Conservation (phyloP, 495 filamentous ascomycete species). For the Penicillium macrosclerotiorum region DNA sequence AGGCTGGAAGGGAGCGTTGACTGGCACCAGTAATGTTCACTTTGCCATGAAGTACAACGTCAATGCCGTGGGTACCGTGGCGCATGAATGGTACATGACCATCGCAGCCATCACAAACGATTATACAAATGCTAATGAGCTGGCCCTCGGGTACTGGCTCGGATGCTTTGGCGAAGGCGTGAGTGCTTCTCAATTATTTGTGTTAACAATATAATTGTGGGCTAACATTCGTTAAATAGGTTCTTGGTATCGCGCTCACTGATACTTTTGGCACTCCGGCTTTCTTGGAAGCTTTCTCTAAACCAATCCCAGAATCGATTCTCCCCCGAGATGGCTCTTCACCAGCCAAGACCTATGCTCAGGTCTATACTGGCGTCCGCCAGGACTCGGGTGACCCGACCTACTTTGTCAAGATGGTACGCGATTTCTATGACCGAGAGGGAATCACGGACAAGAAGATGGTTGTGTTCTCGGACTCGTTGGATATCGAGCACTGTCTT, state of each 20-base stretch:
- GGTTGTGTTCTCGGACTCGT: conserved; percentile 95
- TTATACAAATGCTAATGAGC: conserved; percentile 79
- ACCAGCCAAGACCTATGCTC: conserved; percentile 64
- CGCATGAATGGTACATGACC: conserved; percentile 99
- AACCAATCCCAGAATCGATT: conserved; percentile 44
- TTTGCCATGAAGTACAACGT: conserved; percentile 89
- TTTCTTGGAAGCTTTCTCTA: conserved; percentile 81
- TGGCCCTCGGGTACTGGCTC: conserved; percentile 82
- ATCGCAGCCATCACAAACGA: conserved; percentile 87
- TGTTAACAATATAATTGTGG: neutral
- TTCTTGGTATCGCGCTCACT: conserved; percentile 90
- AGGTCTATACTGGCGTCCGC: conserved; percentile 82
- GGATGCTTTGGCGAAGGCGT: conserved; percentile 86
- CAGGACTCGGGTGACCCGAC: conserved; percentile 94
- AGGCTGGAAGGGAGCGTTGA: conserved; percentile 66
- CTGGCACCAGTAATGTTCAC: conserved; percentile 94
- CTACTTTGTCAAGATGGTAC: conserved; percentile 76
- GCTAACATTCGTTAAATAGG: conserved; percentile 31
- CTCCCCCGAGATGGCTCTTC: conserved; percentile 21
- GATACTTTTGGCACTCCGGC: conserved; percentile 94
- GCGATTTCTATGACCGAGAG: conserved; percentile 76
- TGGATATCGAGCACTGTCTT: conserved; percentile 86
- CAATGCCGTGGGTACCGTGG: conserved; percentile 85
- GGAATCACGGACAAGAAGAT: conserved; percentile 81
- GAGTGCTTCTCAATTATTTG: conserved; percentile 12